A percentile compares a stretch with the other conserved stretches of the same genome.
Conservation (phyloP, 2,329 filamentous ascomycete species). For the Neonectria neomacrospora region DNA sequence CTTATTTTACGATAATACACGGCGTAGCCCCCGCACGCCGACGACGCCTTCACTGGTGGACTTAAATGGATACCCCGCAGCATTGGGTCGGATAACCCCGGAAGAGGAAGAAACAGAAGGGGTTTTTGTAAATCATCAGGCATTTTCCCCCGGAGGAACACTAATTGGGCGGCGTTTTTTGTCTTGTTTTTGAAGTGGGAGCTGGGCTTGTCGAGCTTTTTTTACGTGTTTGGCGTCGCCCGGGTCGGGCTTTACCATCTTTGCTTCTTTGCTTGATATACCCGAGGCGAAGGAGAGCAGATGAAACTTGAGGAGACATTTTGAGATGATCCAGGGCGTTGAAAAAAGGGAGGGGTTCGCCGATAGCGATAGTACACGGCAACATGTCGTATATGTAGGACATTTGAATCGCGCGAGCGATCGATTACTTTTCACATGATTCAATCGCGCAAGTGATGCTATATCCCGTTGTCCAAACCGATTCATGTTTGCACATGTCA, state of each 20-base stretch:
- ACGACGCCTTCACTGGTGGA: not conserved
- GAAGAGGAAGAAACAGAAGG: not conserved
- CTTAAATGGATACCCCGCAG: not conserved
- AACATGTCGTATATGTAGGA: not conserved
- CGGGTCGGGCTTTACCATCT: not conserved
- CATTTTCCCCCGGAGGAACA: no score
- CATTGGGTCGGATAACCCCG: not conserved
- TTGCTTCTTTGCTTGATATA: not conserved
- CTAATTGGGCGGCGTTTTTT: no score
- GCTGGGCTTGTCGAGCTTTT: no score
- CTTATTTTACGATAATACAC: conserved; percentile 2
- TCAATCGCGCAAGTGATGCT: no score
- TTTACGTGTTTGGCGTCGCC: not conserved
- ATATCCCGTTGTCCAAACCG: no score
- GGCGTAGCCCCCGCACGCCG: not conserved
- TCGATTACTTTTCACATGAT: not conserved
- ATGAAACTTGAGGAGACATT: not conserved
- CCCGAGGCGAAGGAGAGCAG: not conserved
- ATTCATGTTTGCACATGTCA: no score
- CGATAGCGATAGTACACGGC: not conserved
- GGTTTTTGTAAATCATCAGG: no score
- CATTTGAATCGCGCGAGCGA: not conserved
- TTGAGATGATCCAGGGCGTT: no score
- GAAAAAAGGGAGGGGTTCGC: no score
- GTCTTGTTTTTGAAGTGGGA: no score